Percentiles rank a stretch among this genome's conserved stretches.
phyloP scores from a whole-genome alignment of 768 basidiomycete genomes.

The Mycena leptocephala region DNA sequence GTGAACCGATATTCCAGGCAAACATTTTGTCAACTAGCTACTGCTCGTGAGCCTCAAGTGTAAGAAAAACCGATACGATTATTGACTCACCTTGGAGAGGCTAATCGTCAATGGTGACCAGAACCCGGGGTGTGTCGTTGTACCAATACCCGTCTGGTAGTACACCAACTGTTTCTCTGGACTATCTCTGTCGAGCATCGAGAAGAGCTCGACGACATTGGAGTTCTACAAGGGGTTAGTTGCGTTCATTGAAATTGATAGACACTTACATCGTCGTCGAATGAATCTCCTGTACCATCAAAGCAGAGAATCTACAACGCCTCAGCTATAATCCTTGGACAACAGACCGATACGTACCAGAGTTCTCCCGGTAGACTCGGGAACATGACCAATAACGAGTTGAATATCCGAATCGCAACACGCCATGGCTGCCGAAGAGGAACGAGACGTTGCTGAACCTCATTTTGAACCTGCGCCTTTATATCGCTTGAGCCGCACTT shows the following conservation, averaged over 20 bases:
- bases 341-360: background rate
- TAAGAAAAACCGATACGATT: background rate
- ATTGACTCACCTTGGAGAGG: background rate
- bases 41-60: background rate
- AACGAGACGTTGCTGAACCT: background rate
- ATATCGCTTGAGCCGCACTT: background rate
- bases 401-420: background rate
- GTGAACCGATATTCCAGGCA: conserved; percentile 65
- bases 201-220: conserved; percentile 57
- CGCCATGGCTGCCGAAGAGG: conserved; percentile 7
- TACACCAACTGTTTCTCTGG: conserved; percentile 54
- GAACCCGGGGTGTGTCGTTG: background rate
- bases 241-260: conserved; percentile 1
- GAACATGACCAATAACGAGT: background rate
- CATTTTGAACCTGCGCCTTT: background rate
- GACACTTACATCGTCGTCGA: conserved; percentile 60
- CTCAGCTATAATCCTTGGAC: background rate
- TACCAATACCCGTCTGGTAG: conserved; percentile 45
- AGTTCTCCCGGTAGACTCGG: background rate
- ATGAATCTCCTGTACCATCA: conserved; percentile 69
- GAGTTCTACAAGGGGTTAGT: conserved; percentile 50
- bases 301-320: conserved; percentile 66
- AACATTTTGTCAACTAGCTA: conserved; percentile 56
- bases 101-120: conserved; percentile 5
- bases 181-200: conserved; percentile 54